These are phyloP conservation scores for Plasmodium blacklocki DNA, from an alignment of 169 alveolate genomes.

Conservation along the genomic window DNA sequence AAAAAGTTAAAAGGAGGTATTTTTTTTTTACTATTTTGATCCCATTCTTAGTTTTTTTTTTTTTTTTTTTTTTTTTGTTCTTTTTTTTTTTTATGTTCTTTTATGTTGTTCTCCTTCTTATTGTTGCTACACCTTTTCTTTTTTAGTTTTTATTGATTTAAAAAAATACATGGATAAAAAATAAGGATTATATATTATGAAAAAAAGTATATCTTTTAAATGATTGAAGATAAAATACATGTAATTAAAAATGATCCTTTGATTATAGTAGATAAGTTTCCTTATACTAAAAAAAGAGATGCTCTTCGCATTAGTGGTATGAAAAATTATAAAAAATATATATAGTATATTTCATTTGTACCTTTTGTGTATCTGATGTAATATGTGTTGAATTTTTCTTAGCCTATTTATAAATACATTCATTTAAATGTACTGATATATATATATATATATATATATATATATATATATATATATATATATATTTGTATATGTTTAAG, in stretches of 20 bases:
- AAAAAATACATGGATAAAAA: neutral
- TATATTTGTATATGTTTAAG: neutral
- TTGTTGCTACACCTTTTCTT: constrained; percentile 1
- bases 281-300: constrained; percentile 48
- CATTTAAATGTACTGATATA: neutral
- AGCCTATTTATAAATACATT: neutral
- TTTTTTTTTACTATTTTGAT: neutral
- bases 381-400: no score
- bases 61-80: constrained; percentile 9
- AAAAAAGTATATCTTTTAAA: neutral
- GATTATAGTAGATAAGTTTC: constrained; percentile 70
- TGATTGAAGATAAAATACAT: constrained; percentile 66
- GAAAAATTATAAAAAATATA: neutral
- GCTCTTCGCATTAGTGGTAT: constrained; percentile 6
- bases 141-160: neutral
- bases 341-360: neutral
- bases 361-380: neutral
- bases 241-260: constrained; percentile 53
- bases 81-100: neutral
- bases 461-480: neutral
- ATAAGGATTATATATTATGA: neutral
- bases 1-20: no score
- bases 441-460: neutral
- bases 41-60: constrained; percentile 25
- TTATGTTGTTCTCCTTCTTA: neutral